A percentile compares a stretch with the other conserved stretches of the same genome.
Evolutionary conservation across 805 yeast species (phyloP).

Genomic region (Saturnispora bothae): DNA sequence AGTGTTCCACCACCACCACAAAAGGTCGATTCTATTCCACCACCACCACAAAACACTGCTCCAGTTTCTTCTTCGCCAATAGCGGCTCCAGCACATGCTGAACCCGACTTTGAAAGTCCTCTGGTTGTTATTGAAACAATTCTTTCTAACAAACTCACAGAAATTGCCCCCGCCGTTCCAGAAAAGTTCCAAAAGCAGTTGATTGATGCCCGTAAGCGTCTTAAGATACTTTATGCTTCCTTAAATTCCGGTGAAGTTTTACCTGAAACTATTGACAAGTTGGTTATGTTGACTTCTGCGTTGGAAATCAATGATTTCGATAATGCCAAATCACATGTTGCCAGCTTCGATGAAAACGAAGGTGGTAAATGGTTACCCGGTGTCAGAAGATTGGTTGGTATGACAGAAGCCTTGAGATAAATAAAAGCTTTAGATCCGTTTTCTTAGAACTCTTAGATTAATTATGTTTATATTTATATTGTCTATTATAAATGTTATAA

Average conservation of each 20-base stretch:
- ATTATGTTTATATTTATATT: neutral
- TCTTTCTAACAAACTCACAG: conserved; percentile 43
- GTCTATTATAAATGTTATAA: neutral
- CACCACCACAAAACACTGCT: conserved; percentile 5
- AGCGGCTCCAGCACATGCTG: conserved; percentile 30
- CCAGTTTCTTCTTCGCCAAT: neutral
- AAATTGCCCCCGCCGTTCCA: conserved; percentile 66
- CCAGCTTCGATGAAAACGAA: conserved; percentile 56
- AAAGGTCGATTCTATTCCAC: conserved; percentile 7
- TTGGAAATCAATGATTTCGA: conserved; percentile 45
- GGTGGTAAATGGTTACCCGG: conserved; percentile 92
- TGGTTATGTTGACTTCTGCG: conserved; percentile 41
- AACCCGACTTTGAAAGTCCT: conserved; percentile 41
- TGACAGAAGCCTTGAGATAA: conserved; percentile 42
- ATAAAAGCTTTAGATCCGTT: too few relatives aligned
- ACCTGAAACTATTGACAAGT: conserved; percentile 40
- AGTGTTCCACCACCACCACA: conserved; percentile 11
- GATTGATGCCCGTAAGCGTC: conserved; percentile 71
- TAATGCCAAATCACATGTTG: conserved; percentile 52
- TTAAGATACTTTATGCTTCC: conserved; percentile 65
- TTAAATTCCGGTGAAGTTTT: conserved; percentile 63
- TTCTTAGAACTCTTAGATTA: too few relatives aligned
- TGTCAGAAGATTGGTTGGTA: conserved; percentile 74
- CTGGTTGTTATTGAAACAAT: conserved; percentile 54
- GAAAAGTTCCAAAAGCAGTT: conserved; percentile 63